These are phyloP conservation scores for Globisporangium acanthophoron DNA, from an alignment of 352 stramenopile species.

Conservation along the genomic window DNA sequence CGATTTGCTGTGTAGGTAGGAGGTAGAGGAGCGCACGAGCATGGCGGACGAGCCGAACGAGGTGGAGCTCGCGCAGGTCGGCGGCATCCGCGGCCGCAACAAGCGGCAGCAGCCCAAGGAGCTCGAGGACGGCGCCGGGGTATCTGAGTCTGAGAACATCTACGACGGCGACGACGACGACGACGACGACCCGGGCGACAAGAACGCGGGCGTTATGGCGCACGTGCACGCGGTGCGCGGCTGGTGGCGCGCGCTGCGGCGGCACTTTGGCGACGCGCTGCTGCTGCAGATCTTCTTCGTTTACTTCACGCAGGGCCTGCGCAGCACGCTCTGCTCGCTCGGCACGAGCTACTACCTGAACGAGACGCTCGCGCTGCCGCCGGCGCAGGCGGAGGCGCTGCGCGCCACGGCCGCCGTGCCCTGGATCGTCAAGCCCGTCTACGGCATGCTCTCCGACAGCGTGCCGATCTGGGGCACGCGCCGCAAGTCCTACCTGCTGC, in stretches of 20 bases:
- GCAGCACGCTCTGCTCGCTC: slow-evolving; percentile 68
- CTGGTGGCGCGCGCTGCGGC: slow-evolving; percentile 55
- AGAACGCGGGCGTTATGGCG: slow-evolving; percentile 11
- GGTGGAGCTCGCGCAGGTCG: slow-evolving; percentile 13
- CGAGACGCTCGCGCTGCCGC: slow-evolving; percentile 59
- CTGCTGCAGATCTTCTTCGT: slow-evolving; percentile 82
- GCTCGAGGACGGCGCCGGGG: slow-evolving; percentile 16
- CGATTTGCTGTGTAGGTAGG: not conserved
- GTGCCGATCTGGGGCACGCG: slow-evolving; percentile 66
- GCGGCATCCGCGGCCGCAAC: slow-evolving; percentile 58
- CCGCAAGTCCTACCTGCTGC: slow-evolving; percentile 76
- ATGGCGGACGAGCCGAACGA: slow-evolving; percentile 37
- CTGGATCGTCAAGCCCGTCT: slow-evolving; percentile 81
- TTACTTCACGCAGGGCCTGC: slow-evolving; percentile 78
- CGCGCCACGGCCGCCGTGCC: slow-evolving; percentile 63
- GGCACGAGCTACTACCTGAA: slow-evolving; percentile 80
- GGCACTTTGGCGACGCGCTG: slow-evolving; percentile 62
- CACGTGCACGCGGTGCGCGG: slow-evolving; percentile 34
- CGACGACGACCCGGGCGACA: slow-evolving; percentile 10
- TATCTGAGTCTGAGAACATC: not conserved
- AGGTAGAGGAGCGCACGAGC: no score
- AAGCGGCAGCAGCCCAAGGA: slow-evolving; percentile 26
- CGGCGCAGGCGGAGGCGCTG: slow-evolving; percentile 60
- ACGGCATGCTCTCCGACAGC: slow-evolving; percentile 74
- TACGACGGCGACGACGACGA: slow-evolving; percentile 6